Conservation (phyloP, 2,329 filamentous ascomycete genomes). For the Stagonosporopsis cucurbitacearum region DNA sequence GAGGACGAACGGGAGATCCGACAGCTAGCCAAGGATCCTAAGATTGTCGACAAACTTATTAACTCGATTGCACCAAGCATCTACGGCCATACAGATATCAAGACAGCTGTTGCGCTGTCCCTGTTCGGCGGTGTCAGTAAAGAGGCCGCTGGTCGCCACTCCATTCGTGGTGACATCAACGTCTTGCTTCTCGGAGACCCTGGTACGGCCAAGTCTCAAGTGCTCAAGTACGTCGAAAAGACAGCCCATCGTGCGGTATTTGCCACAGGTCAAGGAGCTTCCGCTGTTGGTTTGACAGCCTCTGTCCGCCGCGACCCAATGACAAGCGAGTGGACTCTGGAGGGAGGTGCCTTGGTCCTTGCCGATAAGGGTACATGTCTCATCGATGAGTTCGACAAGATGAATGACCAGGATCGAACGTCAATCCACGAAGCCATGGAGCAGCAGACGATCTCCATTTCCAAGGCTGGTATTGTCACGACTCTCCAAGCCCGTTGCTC, state of each 20-base stretch:
- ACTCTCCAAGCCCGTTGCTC: conserved; percentile 95
- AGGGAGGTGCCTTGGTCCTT: conserved; percentile 92
- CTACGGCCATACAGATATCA: conserved; percentile 95
- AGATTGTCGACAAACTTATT: conserved; percentile 91
- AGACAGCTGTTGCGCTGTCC: conserved; percentile 92
- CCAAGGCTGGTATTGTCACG: conserved; percentile 97
- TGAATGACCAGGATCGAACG: conserved; percentile 98
- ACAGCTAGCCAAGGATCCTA: conserved; percentile 83
- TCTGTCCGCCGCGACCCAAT: conserved; percentile 94
- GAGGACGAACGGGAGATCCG: conserved; percentile 93
- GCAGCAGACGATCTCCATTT: conserved; percentile 98
- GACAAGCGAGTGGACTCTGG: conserved; percentile 96
- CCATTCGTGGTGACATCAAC: conserved; percentile 97
- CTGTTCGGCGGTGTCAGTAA: conserved; percentile 96
- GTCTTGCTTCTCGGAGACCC: conserved; percentile 95
- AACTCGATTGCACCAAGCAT: conserved; percentile 95
- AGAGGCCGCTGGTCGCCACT: conserved; percentile 83
- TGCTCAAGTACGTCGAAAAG: conserved; percentile 97
- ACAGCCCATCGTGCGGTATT: conserved; percentile 97
- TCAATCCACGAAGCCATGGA: conserved; percentile 99
- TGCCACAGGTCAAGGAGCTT: conserved; percentile 95
- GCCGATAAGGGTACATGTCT: conserved; percentile 94
- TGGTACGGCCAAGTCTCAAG: conserved; percentile 96
- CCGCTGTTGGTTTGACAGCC: conserved; percentile 95
- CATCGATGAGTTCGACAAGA: conserved; percentile 99